Evolutionary conservation across 176 grass and related monocot genomes (phyloP).

Genomic region (Carex scoparia): DNA sequence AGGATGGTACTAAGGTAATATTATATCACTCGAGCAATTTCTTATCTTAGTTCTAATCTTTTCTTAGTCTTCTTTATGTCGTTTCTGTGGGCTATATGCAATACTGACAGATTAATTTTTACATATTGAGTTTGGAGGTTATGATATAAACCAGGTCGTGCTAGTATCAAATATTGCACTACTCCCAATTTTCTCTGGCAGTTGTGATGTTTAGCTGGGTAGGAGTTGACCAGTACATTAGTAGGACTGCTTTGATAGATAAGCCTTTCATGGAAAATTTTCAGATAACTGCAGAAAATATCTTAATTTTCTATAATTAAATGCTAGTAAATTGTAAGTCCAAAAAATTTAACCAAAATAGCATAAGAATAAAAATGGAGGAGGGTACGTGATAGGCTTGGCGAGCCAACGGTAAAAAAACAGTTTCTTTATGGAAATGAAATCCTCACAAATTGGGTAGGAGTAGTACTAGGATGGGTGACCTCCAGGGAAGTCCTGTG

Average conservation of each 20-base stretch:
- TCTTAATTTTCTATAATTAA: not conserved
- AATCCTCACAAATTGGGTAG: too few relatives aligned
- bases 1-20: constrained; percentile 52
- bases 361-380: not conserved
- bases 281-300: not conserved
- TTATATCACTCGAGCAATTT: not conserved
- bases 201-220: not conserved
- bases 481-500: too few relatives aligned
- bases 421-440: too few relatives aligned
- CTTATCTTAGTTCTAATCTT: not conserved
- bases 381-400: too few relatives aligned
- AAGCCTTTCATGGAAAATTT: not conserved
- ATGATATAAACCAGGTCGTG: not conserved
- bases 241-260: not conserved
- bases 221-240: not conserved
- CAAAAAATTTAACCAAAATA: not conserved
- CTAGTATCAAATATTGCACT: not conserved
- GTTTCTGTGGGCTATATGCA: not conserved
- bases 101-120: not conserved
- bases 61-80: not conserved
- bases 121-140: not conserved
- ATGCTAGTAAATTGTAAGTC: not conserved
- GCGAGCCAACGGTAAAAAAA: too few relatives aligned
- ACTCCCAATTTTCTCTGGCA: not conserved
- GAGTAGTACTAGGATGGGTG: too few relatives aligned